A percentile compares a stretch with the other conserved stretches of the same genome.
These are phyloP conservation scores for Diaporthe longicolla DNA, from an alignment of 2,329 filamentous ascomycete species.

Conservation along the genomic window DNA sequence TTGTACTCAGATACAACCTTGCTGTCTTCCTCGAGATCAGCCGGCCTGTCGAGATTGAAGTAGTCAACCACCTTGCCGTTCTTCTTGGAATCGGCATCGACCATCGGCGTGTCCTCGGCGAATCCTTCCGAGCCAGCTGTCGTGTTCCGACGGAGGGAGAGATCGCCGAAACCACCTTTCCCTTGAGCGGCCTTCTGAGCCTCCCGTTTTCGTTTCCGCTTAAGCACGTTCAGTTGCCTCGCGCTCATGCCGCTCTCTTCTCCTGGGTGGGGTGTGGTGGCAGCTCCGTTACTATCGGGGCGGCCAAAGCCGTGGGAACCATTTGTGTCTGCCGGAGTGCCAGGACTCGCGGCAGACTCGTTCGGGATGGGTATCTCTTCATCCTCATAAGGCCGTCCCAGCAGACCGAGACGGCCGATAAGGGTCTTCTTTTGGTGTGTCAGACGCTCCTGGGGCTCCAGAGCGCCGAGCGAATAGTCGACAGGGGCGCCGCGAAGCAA, in stretches of 20 bases:
- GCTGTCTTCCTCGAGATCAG: slow-evolving; percentile 86
- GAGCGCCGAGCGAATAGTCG: slow-evolving; percentile 84
- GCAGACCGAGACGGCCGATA: slow-evolving; percentile 83
- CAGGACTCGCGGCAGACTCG: slow-evolving; percentile 67
- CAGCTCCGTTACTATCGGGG: slow-evolving; percentile 51
- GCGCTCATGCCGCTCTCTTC: slow-evolving; percentile 87
- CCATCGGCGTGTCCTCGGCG: slow-evolving; percentile 70
- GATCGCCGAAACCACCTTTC: slow-evolving; percentile 90
- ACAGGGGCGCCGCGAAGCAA: slow-evolving; percentile 88
- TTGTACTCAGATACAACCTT: slow-evolving; percentile 98
- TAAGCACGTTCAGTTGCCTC: slow-evolving; percentile 92
- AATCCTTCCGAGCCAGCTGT: slow-evolving; percentile 73
- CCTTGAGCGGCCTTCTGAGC: slow-evolving; percentile 87
- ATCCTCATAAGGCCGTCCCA: slow-evolving; percentile 87
- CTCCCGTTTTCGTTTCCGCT: slow-evolving; percentile 92
- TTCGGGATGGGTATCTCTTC: slow-evolving; percentile 78
- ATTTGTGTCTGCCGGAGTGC: slow-evolving; percentile 60
- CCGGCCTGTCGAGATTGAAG: slow-evolving; percentile 86
- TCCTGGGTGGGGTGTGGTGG: slow-evolving; percentile 56
- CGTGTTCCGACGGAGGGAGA: slow-evolving; percentile 77
- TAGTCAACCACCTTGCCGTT: slow-evolving; percentile 83
- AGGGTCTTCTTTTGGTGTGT: slow-evolving; percentile 93
- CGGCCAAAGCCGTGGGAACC: slow-evolving; percentile 51
- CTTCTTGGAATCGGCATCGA: slow-evolving; percentile 67
- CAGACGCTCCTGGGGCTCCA: slow-evolving; percentile 86